A percentile compares a stretch with the other conserved stretches of the same genome.
phyloP scores from a whole-genome alignment of 2,329 filamentous ascomycete species.

The Aspergillus unguis region DNA sequence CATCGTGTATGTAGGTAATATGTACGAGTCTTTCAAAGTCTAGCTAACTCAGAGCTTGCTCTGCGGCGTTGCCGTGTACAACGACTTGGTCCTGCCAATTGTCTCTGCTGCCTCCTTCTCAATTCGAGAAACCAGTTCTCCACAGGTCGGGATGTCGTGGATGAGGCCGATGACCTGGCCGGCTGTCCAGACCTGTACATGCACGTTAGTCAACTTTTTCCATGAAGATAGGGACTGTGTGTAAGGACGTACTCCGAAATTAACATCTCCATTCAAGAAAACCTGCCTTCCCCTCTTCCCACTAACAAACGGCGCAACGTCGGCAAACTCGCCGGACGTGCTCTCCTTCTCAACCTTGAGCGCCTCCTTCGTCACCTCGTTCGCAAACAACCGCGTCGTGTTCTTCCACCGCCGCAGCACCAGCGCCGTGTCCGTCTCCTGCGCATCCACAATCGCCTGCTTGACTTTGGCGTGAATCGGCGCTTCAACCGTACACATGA shows the following conservation, averaged over 20 bases:
- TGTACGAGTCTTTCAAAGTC: neutral
- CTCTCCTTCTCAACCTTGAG: constrained; percentile 80
- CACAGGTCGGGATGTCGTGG: constrained; percentile 76
- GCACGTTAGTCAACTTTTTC: constrained; percentile 12
- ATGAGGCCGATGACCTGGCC: constrained; percentile 92
- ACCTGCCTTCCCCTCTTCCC: constrained; percentile 89
- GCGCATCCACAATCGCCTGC: constrained; percentile 79
- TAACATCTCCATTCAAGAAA: constrained; percentile 84
- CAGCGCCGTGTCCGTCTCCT: constrained; percentile 88
- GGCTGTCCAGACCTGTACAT: constrained; percentile 80
- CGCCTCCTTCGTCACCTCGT: constrained; percentile 79
- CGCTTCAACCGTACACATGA: constrained; percentile 93
- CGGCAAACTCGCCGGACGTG: constrained; percentile 79
- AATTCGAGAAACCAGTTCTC: constrained; percentile 65
- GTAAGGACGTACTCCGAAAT: constrained; percentile 72
- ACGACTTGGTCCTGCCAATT: constrained; percentile 56
- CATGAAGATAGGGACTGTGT: neutral
- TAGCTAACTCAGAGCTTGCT: constrained; percentile 54
- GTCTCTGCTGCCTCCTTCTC: constrained; percentile 71
- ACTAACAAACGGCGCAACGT: constrained; percentile 82
- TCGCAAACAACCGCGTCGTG: constrained; percentile 81
- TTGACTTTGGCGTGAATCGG: constrained; percentile 94
- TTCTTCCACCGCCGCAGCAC: constrained; percentile 90
- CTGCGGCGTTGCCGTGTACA: constrained; percentile 47
- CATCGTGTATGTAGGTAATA: neutral